These are phyloP conservation scores for Omphalotus guepiniiformis DNA, from an alignment of 768 basidiomycete genomes.

Conservation along the genomic window DNA sequence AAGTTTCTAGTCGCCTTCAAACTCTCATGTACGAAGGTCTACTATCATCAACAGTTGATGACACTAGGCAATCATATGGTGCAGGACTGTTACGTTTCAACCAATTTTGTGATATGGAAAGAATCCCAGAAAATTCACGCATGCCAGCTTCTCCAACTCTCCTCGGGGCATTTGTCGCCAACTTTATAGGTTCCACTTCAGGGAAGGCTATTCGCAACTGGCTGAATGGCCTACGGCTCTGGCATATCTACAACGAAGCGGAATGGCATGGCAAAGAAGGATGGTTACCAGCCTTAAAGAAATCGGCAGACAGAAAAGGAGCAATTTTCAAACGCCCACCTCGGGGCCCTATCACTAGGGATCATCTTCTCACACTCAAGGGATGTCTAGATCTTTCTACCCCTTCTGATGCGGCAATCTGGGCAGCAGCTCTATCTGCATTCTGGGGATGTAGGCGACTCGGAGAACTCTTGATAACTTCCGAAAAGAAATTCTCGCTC, in stretches of 20 bases:
- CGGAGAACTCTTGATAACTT: constrained; percentile 23
- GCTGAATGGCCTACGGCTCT: constrained; percentile 30
- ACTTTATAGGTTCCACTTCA: constrained; percentile 9
- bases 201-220: constrained; percentile 25
- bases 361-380: constrained; percentile 25
- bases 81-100: constrained; percentile 28
- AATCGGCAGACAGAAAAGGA: constrained; percentile 19
- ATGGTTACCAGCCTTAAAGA: constrained; percentile 11
- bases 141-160: constrained; percentile 27
- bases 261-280: constrained; percentile 29
- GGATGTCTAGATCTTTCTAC: constrained; percentile 18
- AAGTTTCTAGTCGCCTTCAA: background rate
- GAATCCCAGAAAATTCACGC: constrained; percentile 20
- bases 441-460: constrained; percentile 32
- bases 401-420: constrained; percentile 30
- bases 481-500: constrained; percentile 11
- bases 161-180: constrained; percentile 24
- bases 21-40: constrained; percentile 2
- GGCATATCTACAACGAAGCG: constrained; percentile 33
- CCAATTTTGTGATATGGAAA: constrained; percentile 27
- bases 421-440: constrained; percentile 27
- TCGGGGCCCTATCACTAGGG: constrained; percentile 29
- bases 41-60: background rate
- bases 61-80: constrained; percentile 23
- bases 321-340: constrained; percentile 11